Conservation (phyloP, 2,329 filamentous ascomycete genomes). For the Byssochlamys sp. region DNA sequence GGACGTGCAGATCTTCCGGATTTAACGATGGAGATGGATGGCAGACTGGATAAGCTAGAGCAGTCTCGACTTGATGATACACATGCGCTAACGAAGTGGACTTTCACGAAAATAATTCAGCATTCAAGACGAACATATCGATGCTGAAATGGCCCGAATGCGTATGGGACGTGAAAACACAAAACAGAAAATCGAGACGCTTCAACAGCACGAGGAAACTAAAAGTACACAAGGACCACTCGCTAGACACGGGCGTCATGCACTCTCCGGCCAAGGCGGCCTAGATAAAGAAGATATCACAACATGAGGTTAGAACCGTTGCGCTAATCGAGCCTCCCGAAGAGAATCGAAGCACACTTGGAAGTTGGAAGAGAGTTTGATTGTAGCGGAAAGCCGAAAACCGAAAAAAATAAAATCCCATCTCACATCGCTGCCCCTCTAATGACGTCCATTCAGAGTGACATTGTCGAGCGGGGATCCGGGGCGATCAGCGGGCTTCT, state of each 20-base stretch:
- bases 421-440: neutral
- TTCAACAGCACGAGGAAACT: neutral
- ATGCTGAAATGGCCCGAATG: neutral
- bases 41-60: neutral
- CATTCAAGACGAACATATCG: neutral
- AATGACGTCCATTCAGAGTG: constrained; percentile 18
- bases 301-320: neutral
- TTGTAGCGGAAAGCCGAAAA: neutral
- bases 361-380: neutral
- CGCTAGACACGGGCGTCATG: neutral
- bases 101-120: neutral
- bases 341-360: neutral
- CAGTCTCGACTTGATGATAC: neutral
- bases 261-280: neutral
- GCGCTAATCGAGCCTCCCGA: neutral
- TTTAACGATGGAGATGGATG: no score
- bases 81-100: neutral
- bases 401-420: neutral
- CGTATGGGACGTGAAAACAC: neutral
- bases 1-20: no score
- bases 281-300: neutral
- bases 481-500: constrained; percentile 29
- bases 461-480: constrained; percentile 29
- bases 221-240: neutral
- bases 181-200: neutral